Evolutionary conservation across 2,329 filamentous ascomycete genomes (phyloP), one percentile per base, ranked within the genome.

Genomic region (Trichoderma atrobrunneum): DNA sequence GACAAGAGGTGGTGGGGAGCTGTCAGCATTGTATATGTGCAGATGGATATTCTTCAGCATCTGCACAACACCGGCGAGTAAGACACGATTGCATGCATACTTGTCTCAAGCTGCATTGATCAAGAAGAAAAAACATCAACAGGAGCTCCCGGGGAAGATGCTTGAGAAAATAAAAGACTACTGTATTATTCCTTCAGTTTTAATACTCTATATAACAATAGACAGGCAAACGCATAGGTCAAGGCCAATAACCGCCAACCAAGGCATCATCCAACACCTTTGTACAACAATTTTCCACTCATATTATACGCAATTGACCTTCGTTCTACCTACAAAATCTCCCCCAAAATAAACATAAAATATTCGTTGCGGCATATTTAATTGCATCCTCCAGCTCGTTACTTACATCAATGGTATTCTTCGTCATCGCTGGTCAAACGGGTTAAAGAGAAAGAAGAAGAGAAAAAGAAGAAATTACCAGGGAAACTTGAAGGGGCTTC

Each of bases 341-440:
- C 4, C 54, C 18, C 34, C 16, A 0, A n/a, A 57, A 43, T 43
- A 67, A 30, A 67, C 51, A 67, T 59, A 43, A 67, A 59, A n/a
- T 51, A 60, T 60, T 71, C 70, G 48, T 65, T 56, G 56, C 48
- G 62, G 70, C 70, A 65, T 66, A 36, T 36, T 36, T 36, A 36
- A 36, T 36, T 39, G 24, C 56, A 56, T 66, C 48, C 59, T 66
- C 70, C 61, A 71, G 39, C 70, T 36, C 54, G 39, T 71, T 66
- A 61, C 54, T 71, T 71, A 66, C 62, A 62, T 56, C 48, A 67
- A 21, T 72, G 70, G 70, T 72, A 72, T 72, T 69, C 48, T 63
- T 69, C 65, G 62, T 69, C 70, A 61, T 61, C 54, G 61, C 61
- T 60, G 48, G 51, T 59, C 60, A 71, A 57, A 61, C 34, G 36